phyloP scores from a whole-genome alignment of 2,329 filamentous ascomycete genomes.

The Penicillium sp. region DNA sequence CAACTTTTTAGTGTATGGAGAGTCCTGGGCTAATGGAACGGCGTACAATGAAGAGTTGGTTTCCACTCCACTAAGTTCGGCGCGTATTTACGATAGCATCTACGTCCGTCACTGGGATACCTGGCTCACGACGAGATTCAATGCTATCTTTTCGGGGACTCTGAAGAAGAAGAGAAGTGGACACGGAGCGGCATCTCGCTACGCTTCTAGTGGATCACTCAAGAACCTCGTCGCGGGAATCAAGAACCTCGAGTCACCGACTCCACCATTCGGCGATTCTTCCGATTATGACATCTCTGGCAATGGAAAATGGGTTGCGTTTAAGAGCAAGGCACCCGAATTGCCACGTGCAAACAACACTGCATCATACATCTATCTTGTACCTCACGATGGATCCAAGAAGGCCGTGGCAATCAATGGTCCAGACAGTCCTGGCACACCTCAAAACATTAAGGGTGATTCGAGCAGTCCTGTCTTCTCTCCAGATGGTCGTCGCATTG shows the following conservation, averaged over 20 bases:
- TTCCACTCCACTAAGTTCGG: slow-evolving; percentile 61
- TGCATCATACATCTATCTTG: slow-evolving; percentile 76
- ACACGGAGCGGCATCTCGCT: slow-evolving; percentile 39
- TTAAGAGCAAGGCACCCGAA: slow-evolving; percentile 46
- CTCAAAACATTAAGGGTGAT: slow-evolving; percentile 59
- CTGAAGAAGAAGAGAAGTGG: slow-evolving; percentile 44
- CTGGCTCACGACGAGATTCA: slow-evolving; percentile 68
- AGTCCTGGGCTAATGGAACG: slow-evolving; percentile 66
- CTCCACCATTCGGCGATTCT: slow-evolving; percentile 69
- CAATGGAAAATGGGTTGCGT: slow-evolving; percentile 42
- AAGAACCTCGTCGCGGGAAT: slow-evolving; percentile 42
- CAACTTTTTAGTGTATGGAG: slow-evolving; percentile 56
- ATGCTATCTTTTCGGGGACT: slow-evolving; percentile 70
- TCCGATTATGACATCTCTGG: slow-evolving; percentile 70
- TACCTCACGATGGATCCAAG: slow-evolving; percentile 62
- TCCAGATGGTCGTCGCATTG: slow-evolving; percentile 66
- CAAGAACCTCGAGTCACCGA: slow-evolving; percentile 47
- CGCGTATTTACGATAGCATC: slow-evolving; percentile 69
- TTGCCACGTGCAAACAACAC: slow-evolving; percentile 60
- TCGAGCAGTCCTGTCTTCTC: slow-evolving; percentile 70
- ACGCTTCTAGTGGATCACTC: slow-evolving; percentile 56
- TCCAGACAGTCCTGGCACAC: slow-evolving; percentile 31
- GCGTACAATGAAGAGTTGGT: slow-evolving; percentile 66
- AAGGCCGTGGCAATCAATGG: slow-evolving; percentile 49
- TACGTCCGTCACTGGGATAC: slow-evolving; percentile 82